These are phyloP conservation scores for Candida corydali DNA, from an alignment of 805 yeast genomes.

Conservation along the genomic window DNA sequence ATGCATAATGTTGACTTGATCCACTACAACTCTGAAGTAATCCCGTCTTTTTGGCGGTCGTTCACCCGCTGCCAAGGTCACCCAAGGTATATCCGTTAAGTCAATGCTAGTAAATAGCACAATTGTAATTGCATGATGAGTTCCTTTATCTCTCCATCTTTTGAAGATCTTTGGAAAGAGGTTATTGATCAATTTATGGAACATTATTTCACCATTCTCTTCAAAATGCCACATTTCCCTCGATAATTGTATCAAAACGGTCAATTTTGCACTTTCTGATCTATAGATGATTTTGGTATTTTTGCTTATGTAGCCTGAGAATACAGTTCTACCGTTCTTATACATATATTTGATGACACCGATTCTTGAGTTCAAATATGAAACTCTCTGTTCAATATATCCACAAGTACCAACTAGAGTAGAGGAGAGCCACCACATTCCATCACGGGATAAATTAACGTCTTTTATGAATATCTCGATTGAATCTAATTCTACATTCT, in stretches of 20 bases:
- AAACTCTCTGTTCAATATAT: slow-evolving; percentile 58
- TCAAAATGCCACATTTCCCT: slow-evolving; percentile 98
- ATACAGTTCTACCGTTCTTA: slow-evolving; percentile 61
- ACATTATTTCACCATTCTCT: slow-evolving; percentile 91
- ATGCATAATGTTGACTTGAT: slow-evolving; percentile 80
- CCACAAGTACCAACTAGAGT: slow-evolving; percentile 59
- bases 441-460: slow-evolving; percentile 77
- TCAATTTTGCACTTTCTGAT: slow-evolving; percentile 83
- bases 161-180: slow-evolving; percentile 84
- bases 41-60: slow-evolving; percentile 65
- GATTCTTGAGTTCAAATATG: slow-evolving; percentile 58
- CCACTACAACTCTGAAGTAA: slow-evolving; percentile 90
- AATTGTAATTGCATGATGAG: slow-evolving; percentile 89
- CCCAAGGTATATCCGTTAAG: slow-evolving; percentile 47
- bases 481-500: slow-evolving; percentile 67
- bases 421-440: slow-evolving; percentile 84
- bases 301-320: slow-evolving; percentile 73
- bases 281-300: slow-evolving; percentile 80
- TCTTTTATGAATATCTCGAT: slow-evolving; percentile 81
- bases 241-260: slow-evolving; percentile 83
- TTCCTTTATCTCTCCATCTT: slow-evolving; percentile 80
- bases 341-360: slow-evolving; percentile 61
- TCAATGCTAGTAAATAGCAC: slow-evolving; percentile 84
- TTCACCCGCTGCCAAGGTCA: slow-evolving; percentile 65
- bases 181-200: slow-evolving; percentile 89